Percentiles rank a stretch among this genome's conserved stretches.
Evolutionary conservation across 179 eudicot genomes (phyloP).

Genomic region (Actinidia arguta): DNA sequence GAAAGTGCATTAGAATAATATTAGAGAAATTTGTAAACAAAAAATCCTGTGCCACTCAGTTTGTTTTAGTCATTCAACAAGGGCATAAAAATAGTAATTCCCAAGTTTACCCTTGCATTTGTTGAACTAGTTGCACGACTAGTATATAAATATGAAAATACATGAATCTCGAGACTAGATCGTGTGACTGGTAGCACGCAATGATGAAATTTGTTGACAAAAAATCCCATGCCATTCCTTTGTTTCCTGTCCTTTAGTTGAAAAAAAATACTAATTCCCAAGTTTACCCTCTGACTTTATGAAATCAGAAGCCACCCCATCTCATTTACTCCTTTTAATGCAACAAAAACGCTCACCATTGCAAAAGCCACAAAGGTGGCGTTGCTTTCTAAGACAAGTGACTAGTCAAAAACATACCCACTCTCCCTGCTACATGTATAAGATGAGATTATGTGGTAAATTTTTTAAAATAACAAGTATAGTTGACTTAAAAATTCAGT

Average conservation of each 20-base stretch:
- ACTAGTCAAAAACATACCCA: slow-evolving; percentile 33
- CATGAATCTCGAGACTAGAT: too few species aligned
- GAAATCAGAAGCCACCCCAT: slow-evolving; percentile 19
- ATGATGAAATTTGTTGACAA: too few species aligned
- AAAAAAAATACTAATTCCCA: not conserved
- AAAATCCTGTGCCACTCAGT: too few species aligned
- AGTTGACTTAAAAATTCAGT: too few species aligned
- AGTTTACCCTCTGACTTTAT: slow-evolving; percentile 14
- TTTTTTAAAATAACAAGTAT: too few species aligned
- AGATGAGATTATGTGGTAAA: too few species aligned
- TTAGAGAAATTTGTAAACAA: too few species aligned
- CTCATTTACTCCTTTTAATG: slow-evolving; percentile 44
- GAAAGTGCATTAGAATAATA: too few species aligned
- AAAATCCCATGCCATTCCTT: too few species aligned
- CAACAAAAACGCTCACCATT: slow-evolving; percentile 25
- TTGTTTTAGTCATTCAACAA: too few species aligned
- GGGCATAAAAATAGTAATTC: too few species aligned
- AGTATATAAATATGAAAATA: not conserved
- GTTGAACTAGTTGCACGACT: not conserved
- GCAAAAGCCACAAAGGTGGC: slow-evolving; percentile 44
- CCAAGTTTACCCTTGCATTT: not conserved
- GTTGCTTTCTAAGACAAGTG: slow-evolving; percentile 29
- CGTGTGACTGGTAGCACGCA: too few species aligned
- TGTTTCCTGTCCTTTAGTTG: not conserved
- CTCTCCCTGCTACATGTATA: not conserved